Conservation (phyloP, 768 basidiomycete genomes). For the Baorangia bicolor region DNA sequence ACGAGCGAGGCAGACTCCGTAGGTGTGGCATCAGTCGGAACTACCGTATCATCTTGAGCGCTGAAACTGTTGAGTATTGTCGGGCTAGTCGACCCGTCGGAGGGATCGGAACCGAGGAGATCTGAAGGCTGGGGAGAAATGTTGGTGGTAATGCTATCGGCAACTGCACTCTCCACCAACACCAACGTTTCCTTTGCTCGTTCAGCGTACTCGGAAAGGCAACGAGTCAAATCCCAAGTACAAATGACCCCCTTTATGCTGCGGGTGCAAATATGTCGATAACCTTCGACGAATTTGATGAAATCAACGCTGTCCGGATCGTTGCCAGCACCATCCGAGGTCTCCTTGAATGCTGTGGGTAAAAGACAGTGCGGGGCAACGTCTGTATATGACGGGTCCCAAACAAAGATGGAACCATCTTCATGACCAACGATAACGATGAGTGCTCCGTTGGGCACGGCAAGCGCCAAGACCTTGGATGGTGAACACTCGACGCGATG, state of each 20-base stretch:
- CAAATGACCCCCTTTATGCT: slow-evolving; percentile 12
- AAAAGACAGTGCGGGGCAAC: slow-evolving; percentile 5
- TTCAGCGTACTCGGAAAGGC: slow-evolving; percentile 7
- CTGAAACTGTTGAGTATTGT: not conserved
- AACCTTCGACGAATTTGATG: slow-evolving; percentile 10
- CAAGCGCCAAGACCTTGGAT: slow-evolving; percentile 12
- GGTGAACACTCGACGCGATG: slow-evolving; percentile 3
- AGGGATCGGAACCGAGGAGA: not conserved
- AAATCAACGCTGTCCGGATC: slow-evolving; percentile 6
- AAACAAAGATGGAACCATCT: slow-evolving; percentile 17
- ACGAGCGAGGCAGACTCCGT: not conserved
- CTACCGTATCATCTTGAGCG: not conserved
- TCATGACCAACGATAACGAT: slow-evolving; percentile 12
- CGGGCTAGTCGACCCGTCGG: not conserved
- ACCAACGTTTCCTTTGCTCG: not conserved
- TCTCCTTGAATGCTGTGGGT: not conserved
- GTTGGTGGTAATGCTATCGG: no score
- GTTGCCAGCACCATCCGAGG: not conserved
- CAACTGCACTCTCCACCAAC: not conserved
- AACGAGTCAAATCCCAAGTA: slow-evolving; percentile 15
- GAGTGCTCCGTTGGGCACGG: slow-evolving; percentile 6
- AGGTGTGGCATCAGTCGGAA: not conserved
- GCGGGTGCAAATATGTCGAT: slow-evolving; percentile 9
- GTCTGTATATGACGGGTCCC: slow-evolving; percentile 11
- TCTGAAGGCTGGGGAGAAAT: not conserved